Conservation (phyloP, 2,329 filamentous ascomycete genomes). For the Didymella pomorum region DNA sequence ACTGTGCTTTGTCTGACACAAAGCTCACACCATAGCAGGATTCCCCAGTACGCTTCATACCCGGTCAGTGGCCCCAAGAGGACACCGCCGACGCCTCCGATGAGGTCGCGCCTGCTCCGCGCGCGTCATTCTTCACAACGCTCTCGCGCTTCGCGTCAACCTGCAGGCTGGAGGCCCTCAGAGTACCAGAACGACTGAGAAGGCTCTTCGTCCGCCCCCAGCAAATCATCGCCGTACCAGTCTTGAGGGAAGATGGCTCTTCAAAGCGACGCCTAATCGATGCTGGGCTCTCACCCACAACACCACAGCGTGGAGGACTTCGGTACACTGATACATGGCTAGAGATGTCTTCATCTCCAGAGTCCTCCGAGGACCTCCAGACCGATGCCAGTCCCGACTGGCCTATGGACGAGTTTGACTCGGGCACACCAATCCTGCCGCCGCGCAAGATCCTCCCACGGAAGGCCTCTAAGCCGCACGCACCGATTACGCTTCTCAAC, state of each 20-base stretch:
- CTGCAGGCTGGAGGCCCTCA: constrained; percentile 22
- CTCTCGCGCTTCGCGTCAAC: constrained; percentile 26
- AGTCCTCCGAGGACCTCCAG: neutral
- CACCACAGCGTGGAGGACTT: constrained; percentile 18
- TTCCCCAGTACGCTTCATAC: constrained; percentile 15
- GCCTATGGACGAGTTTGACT: constrained; percentile 28
- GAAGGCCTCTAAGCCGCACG: neutral
- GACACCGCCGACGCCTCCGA: neutral
- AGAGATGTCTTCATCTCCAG: constrained; percentile 1
- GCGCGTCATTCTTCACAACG: constrained; percentile 25
- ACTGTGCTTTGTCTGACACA: constrained; percentile 14
- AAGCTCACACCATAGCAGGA: constrained; percentile 30
- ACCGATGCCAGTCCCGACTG: constrained; percentile 27
- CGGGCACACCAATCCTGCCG: constrained; percentile 22
- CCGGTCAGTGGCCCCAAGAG: constrained; percentile 31
- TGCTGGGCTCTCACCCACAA: constrained; percentile 26
- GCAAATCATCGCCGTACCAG: constrained; percentile 30
- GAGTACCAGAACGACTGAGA: constrained; percentile 21
- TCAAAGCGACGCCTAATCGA: constrained; percentile 45
- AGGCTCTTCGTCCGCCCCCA: constrained; percentile 28
- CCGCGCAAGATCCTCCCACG: neutral
- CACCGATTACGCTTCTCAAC: constrained; percentile 1
- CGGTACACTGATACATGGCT: neutral
- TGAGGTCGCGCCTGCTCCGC: neutral
- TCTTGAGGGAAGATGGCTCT: constrained; percentile 32